Percentiles rank a stretch among this genome's conserved stretches.
phyloP scores from a whole-genome alignment of 2,329 filamentous ascomycete genomes.

The Neopestalotiopsis clavispora region DNA sequence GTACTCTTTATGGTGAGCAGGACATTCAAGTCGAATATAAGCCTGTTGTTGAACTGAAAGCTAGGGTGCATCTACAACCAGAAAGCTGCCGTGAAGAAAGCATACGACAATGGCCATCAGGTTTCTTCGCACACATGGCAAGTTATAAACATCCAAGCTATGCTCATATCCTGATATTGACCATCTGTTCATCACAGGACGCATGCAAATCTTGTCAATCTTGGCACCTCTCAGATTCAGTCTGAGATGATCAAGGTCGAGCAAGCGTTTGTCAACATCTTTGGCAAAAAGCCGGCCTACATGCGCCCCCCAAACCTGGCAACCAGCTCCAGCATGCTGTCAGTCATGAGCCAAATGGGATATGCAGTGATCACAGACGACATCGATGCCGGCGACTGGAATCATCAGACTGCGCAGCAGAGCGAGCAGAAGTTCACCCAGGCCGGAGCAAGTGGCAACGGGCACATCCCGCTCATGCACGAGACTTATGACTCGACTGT shows the following conservation, averaged over 20 bases:
- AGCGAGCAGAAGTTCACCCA: slow-evolving; percentile 57
- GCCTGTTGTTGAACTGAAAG: slow-evolving; percentile 18
- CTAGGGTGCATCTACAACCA: slow-evolving; percentile 53
- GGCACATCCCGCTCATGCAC: slow-evolving; percentile 63
- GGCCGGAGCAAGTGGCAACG: slow-evolving; percentile 46
- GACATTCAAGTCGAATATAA: neutral
- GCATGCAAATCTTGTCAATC: slow-evolving; percentile 49
- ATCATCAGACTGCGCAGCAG: slow-evolving; percentile 53
- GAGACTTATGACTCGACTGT: slow-evolving; percentile 57
- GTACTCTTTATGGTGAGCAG: slow-evolving; percentile 49
- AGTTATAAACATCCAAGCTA: slow-evolving; percentile 4
- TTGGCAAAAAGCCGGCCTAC: slow-evolving; percentile 54
- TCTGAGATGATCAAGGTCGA: slow-evolving; percentile 56
- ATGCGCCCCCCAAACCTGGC: slow-evolving; percentile 56
- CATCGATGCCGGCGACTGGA: slow-evolving; percentile 66
- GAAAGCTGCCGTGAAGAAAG: slow-evolving; percentile 56
- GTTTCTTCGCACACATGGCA: slow-evolving; percentile 59
- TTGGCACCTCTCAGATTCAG: slow-evolving; percentile 43
- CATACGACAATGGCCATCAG: slow-evolving; percentile 56
- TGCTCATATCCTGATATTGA: neutral
- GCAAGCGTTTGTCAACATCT: slow-evolving; percentile 54
- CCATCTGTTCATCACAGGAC: slow-evolving; percentile 39
- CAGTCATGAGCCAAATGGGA: slow-evolving; percentile 49
- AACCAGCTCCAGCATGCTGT: slow-evolving; percentile 48
- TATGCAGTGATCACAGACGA: slow-evolving; percentile 67